These are phyloP conservation scores for Pseudogymnoascus verrucosus DNA, from an alignment of 2,329 filamentous ascomycete genomes.

Conservation along the genomic window DNA sequence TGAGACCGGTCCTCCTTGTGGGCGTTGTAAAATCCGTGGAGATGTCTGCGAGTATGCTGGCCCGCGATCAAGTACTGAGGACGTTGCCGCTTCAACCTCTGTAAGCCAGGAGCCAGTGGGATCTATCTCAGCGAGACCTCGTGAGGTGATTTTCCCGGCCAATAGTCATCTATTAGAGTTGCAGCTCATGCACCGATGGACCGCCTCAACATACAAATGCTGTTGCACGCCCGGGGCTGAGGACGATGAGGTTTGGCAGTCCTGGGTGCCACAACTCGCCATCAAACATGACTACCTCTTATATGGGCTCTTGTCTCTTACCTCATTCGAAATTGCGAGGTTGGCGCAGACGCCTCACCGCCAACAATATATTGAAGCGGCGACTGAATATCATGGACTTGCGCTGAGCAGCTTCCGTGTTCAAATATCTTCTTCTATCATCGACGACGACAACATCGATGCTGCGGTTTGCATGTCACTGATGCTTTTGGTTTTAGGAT, in stretches of 20 bases:
- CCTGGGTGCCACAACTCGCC: slow-evolving; percentile 13
- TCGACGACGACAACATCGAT: slow-evolving; percentile 11
- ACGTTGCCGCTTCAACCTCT: neutral
- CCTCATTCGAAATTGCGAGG: slow-evolving; percentile 15
- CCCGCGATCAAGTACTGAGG: neutral
- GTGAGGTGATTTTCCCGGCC: neutral
- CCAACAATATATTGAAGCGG: slow-evolving; percentile 12
- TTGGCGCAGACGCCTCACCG: neutral
- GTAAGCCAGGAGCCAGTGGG: neutral
- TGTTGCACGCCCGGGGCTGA: slow-evolving; percentile 13
- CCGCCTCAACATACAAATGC: slow-evolving; percentile 15
- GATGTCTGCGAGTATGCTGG: slow-evolving; percentile 4
- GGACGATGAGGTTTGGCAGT: slow-evolving; percentile 15
- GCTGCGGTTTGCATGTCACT: slow-evolving; percentile 14
- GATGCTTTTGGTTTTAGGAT: slow-evolving; percentile 15
- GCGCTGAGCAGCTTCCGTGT: slow-evolving; percentile 13
- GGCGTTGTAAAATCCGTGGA: slow-evolving; percentile 21
- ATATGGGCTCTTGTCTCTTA: slow-evolving; percentile 14
- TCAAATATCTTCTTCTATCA: slow-evolving; percentile 9
- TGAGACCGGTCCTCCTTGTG: slow-evolving; percentile 24
- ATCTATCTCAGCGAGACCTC: neutral
- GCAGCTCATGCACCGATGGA: slow-evolving; percentile 21
- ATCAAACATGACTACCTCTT: slow-evolving; percentile 15
- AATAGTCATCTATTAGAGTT: slow-evolving; percentile 17
- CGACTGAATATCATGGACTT: slow-evolving; percentile 13